These are phyloP conservation scores for Silene uniflora DNA, from an alignment of 148 eudicot species.

Conservation along the genomic window DNA sequence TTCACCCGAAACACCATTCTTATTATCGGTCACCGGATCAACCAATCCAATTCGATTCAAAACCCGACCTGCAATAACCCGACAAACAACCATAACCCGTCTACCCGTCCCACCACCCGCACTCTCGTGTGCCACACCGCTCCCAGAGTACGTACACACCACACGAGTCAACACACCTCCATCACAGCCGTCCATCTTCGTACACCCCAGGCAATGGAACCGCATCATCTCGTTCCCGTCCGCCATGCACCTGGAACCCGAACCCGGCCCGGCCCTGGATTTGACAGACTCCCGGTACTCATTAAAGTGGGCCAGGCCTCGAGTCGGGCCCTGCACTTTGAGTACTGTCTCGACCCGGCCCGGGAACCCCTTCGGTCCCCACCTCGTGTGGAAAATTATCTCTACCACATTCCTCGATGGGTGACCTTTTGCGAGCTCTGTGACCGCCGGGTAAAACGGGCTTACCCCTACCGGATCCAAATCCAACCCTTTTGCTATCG, in stretches of 20 bases:
- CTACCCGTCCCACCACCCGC: slow-evolving; percentile 74
- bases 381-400: slow-evolving; percentile 79
- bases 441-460: slow-evolving; percentile 50
- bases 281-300: slow-evolving; percentile 60
- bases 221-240: slow-evolving; percentile 98
- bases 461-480: slow-evolving; percentile 18
- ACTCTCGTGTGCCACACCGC: slow-evolving; percentile 76
- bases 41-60: slow-evolving; percentile 35
- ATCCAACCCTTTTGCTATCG: neutral
- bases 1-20: slow-evolving; percentile 32
- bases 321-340: slow-evolving; percentile 62
- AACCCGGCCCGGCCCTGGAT: slow-evolving; percentile 33
- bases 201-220: slow-evolving; percentile 63
- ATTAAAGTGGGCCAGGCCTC: slow-evolving; percentile 60
- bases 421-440: slow-evolving; percentile 73
- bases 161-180: slow-evolving; percentile 30
- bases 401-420: slow-evolving; percentile 90
- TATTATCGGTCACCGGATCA: slow-evolving; percentile 47
- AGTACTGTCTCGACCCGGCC: slow-evolving; percentile 79
- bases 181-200: slow-evolving; percentile 18
- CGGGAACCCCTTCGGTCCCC: slow-evolving; percentile 63
- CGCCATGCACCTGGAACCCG: slow-evolving; percentile 57
- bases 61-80: slow-evolving; percentile 94
- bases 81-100: slow-evolving; percentile 77
- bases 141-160: slow-evolving; percentile 59